Base-by-base conservation (phyloP, 768 basidiomycete genomes). In the Kwoniella mangroviensis region DNA sequence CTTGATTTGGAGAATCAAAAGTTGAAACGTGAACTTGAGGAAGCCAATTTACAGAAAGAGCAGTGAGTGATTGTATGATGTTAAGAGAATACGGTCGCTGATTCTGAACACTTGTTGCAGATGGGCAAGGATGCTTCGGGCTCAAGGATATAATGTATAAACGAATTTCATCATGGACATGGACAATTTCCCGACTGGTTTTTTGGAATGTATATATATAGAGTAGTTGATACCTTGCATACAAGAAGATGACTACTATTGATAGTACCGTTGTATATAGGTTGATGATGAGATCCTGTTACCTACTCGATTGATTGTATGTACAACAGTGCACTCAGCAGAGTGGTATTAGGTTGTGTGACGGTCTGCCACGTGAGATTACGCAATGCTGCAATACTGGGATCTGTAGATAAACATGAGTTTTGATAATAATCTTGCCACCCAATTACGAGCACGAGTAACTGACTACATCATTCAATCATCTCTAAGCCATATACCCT, bases 1-100 rank as follows among this genome's bases (percentile, higher is more conserved):
- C 82, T 92, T 42, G 85, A 87, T 55, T 88, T 88, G 76, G 92
- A 94, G 84, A 96, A 95, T 77, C 88, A 89, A 91, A 93, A 80
- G 74, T 91, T 87, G 17, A 71, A 70, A 40, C 43, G 68, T 21
- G 73, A 77, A 24, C 43, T 72, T 40, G 69, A 71, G 28, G 75
- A 75, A 62, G 73, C 70, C 2, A 75, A 78, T 81, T 84, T 89
- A 75, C 90, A 93, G 81, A 88, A 88, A 68, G 90, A 92, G 82
- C 91, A 93, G 92, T 94, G 80, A 79, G 79, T 75, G 12, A 12
- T 43, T 15, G 13, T 11, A n/a, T 49, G 28, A 15, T 15, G 22
- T 42, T 26, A 13, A 22, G 58, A 19, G 3, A 28, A 41, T 13
- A 34, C 17, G 58, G 6, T 62, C 4, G 42, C 51, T 19, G 54